Conservation (phyloP, 257 asterid genomes). For the Cordia subcordata region DNA sequence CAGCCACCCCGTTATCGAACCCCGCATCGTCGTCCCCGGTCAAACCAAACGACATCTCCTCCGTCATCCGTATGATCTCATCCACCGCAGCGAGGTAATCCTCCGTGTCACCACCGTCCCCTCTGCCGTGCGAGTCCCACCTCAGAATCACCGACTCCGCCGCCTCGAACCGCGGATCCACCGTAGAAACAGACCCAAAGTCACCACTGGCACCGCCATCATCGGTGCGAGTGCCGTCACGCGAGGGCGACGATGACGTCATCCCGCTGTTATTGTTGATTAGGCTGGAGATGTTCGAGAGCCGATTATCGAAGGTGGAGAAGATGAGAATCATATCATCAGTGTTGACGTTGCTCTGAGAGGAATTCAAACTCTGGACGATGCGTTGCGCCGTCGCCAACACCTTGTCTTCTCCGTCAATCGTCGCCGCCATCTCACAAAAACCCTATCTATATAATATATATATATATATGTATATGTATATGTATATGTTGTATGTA, state of each 20-base stretch:
- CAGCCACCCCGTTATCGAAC: conserved; percentile 30
- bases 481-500: no score
- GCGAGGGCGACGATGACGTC: conserved; percentile 8
- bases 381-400: conserved; percentile 90
- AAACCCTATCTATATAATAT: no score
- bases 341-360: conserved; percentile 42
- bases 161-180: conserved; percentile 40
- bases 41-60: conserved; percentile 41
- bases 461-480: no score
- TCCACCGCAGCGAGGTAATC: conserved; percentile 68
- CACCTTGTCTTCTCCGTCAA: conserved; percentile 72
- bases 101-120: conserved; percentile 36
- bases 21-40: conserved; percentile 12
- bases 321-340: conserved; percentile 73
- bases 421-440: conserved; percentile 67
- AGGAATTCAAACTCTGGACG: conserved; percentile 71
- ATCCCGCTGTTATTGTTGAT: conserved; percentile 5
- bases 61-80: conserved; percentile 63
- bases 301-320: conserved; percentile 76
- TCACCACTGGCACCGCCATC: conserved; percentile 4
- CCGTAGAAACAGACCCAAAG: neutral
- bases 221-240: conserved; percentile 18
- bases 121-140: conserved; percentile 22
- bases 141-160: conserved; percentile 56
- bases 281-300: conserved; percentile 59